These are phyloP conservation scores for Xylaria telfairii DNA, from an alignment of 495 filamentous ascomycete species.

Conservation along the genomic window DNA sequence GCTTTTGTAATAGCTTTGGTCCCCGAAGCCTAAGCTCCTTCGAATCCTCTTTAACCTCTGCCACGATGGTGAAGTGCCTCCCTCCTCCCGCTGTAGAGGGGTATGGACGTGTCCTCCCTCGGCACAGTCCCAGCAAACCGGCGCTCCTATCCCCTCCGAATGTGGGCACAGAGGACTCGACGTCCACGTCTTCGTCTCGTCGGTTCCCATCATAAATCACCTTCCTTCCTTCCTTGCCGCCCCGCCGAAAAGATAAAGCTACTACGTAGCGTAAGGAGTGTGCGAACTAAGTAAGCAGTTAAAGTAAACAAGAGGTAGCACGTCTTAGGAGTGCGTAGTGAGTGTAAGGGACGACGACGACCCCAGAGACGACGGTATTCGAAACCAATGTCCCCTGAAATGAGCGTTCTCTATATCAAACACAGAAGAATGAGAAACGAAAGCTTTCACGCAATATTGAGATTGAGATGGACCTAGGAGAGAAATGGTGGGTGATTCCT, in stretches of 20 bases:
- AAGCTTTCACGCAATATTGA: not conserved
- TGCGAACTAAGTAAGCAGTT: not conserved
- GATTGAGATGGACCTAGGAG: not conserved
- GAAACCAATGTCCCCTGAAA: not conserved
- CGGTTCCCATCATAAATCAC: slow-evolving; percentile 8
- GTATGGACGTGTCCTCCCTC: slow-evolving; percentile 24
- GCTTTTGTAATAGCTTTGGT: not conserved
- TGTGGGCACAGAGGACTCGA: slow-evolving; percentile 20
- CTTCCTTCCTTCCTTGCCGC: not conserved
- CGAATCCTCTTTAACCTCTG: slow-evolving; percentile 13
- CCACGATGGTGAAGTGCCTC: not conserved
- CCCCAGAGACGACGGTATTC: not conserved
- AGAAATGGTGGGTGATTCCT: not conserved
- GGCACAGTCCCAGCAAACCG: slow-evolving; percentile 34
- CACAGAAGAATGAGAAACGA: not conserved
- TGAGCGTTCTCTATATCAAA: slow-evolving; percentile 3
- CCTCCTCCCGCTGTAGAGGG: not conserved
- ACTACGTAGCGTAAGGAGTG: not conserved
- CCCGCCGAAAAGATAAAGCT: not conserved
- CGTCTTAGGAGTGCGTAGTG: not conserved
- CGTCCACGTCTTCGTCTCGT: not conserved
- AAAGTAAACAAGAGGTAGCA: not conserved
- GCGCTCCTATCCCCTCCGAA: slow-evolving; percentile 23
- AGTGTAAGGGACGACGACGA: not conserved
- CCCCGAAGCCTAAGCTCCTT: slow-evolving; percentile 22